phyloP scores from a whole-genome alignment of 1,284 basidiomycete species.

The Apiotrichum porosum region DNA sequence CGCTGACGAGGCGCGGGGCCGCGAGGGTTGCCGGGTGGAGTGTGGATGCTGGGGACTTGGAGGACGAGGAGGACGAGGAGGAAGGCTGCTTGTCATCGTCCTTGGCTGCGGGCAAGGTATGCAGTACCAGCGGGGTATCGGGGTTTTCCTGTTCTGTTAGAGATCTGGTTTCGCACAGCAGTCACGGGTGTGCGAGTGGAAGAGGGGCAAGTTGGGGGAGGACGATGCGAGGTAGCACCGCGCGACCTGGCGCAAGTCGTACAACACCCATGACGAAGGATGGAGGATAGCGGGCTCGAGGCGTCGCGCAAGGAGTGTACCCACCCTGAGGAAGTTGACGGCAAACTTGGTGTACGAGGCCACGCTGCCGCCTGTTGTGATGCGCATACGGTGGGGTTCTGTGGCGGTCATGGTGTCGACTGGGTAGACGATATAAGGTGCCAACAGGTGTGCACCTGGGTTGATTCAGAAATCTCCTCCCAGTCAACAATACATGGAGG shows the following conservation, averaged over 20 bases:
- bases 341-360: constrained; percentile 58
- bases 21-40: constrained; percentile 50
- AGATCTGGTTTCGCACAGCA: too few relatives aligned
- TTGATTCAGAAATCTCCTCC: too few relatives aligned
- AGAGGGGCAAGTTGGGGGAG: constrained; percentile 1
- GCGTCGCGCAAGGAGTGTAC: too few relatives aligned
- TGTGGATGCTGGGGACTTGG: constrained; percentile 6
- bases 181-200: background rate
- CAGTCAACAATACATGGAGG: too few relatives aligned
- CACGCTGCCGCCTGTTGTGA: constrained; percentile 63
- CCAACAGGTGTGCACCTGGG: too few relatives aligned
- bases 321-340: constrained; percentile 59
- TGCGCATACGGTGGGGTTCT: constrained; percentile 50
- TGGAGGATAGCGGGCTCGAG: too few relatives aligned
- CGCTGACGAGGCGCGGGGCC: constrained; percentile 65
- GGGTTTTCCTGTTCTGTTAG: constrained; percentile 64
- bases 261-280: too few relatives aligned
- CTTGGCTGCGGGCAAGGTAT: constrained; percentile 57
- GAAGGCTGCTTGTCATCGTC: background rate
- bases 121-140: constrained; percentile 58
- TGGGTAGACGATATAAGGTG: too few relatives aligned
- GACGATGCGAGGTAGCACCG: too few relatives aligned
- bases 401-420: background rate
- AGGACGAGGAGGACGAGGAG: background rate
- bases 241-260: too few relatives aligned